phyloP scores from a whole-genome alignment of 805 yeast species.

The Spathaspora girioi region DNA sequence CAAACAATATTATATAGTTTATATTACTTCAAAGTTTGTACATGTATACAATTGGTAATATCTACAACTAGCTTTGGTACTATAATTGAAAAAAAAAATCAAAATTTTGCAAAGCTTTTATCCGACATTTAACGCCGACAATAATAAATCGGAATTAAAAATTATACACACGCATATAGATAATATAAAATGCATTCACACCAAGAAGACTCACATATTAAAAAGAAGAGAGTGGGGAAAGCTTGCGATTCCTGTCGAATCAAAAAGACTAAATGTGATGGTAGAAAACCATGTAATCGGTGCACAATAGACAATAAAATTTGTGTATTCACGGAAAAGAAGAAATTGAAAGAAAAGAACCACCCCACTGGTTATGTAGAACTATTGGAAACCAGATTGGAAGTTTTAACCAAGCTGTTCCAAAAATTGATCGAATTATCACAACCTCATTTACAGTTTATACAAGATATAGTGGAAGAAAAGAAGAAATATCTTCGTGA shows the following conservation, averaged over 20 bases:
- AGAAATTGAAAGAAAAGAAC: conserved; percentile 49
- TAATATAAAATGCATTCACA: not conserved
- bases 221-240: conserved; percentile 57
- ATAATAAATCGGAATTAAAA: not conserved
- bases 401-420: conserved; percentile 48
- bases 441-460: conserved; percentile 25
- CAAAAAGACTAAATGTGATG: conserved; percentile 63
- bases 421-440: conserved; percentile 36
- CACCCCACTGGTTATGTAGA: conserved; percentile 64
- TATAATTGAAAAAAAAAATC: too few relatives aligned
- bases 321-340: conserved; percentile 57
- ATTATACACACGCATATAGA: not conserved
- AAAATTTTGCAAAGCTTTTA: not conserved
- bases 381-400: conserved; percentile 54
- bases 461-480: conserved; percentile 17
- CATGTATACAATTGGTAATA: not conserved
- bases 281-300: conserved; percentile 56
- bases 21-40: not conserved
- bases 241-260: conserved; percentile 64
- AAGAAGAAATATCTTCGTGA: not conserved
- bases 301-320: conserved; percentile 55
- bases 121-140: not conserved
- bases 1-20: too few relatives aligned
- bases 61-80: not conserved
- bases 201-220: conserved; percentile 12